phyloP scores from a whole-genome alignment of 2,329 filamentous ascomycete species.

The Cadophora luteo-olivacea region DNA sequence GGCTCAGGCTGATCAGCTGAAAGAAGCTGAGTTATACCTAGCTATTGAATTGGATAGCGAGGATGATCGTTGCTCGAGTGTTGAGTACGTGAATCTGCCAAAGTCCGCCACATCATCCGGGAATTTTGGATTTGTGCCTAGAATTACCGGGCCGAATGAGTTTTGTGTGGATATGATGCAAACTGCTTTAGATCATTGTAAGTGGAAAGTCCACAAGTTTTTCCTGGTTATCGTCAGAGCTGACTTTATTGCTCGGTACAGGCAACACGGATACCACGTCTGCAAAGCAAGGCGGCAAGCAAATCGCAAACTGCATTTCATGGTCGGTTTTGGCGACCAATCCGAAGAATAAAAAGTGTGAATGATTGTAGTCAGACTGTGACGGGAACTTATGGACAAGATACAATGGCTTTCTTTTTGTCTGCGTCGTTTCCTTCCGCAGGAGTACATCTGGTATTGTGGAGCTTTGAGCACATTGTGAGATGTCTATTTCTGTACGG shows the following conservation, averaged over 20 bases:
- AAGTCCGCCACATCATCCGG: too few species aligned
- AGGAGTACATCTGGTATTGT: too few species aligned
- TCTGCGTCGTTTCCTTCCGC: too few species aligned
- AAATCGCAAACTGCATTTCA: slow-evolving; percentile 1
- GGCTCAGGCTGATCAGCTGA: background rate
- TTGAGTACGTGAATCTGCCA: background rate
- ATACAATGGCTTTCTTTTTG: too few species aligned
- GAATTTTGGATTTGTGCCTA: too few species aligned
- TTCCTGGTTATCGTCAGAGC: background rate
- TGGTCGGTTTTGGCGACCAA: background rate
- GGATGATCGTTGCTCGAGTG: background rate
- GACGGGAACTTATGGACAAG: too few species aligned
- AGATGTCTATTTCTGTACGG: too few species aligned
- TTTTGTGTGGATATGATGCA: slow-evolving; percentile 2
- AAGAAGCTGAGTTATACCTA: background rate
- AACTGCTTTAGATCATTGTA: background rate
- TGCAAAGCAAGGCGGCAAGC: background rate
- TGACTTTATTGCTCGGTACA: background rate
- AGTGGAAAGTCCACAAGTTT: background rate
- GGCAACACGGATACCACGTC: background rate
- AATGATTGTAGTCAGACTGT: too few species aligned
- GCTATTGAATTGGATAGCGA: background rate
- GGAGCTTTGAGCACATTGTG: too few species aligned
- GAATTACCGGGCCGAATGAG: background rate
- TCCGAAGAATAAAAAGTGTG: background rate